A percentile compares a stretch with the other conserved stretches of the same genome.
phyloP scores from a whole-genome alignment of 2,329 filamentous ascomycete genomes.

The Stenocarpella maydis region DNA sequence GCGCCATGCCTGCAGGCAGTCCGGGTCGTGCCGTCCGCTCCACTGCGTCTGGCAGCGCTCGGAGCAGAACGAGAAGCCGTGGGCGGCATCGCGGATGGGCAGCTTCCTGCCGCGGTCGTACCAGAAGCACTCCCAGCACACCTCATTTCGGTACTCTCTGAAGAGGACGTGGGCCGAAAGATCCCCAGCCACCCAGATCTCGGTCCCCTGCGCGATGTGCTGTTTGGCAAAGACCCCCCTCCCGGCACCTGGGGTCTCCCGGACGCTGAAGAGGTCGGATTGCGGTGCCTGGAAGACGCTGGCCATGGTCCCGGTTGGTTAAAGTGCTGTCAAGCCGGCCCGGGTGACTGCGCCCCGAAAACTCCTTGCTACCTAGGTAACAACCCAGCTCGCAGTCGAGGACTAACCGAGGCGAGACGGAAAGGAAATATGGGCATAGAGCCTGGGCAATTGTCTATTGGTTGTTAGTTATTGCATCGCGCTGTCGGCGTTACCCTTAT shows the following conservation, averaged over 20 bases:
- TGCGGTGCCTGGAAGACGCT: background rate
- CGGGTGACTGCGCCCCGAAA: too few species aligned
- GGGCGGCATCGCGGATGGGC: conserved; percentile 13
- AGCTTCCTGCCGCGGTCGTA: conserved; percentile 33
- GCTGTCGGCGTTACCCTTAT: background rate
- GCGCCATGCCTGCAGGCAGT: conserved; percentile 29
- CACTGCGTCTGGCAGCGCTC: background rate
- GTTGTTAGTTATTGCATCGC: conserved; percentile 6
- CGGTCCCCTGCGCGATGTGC: background rate
- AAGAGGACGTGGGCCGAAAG: conserved; percentile 30
- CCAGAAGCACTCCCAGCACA: conserved; percentile 33
- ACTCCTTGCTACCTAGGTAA: too few species aligned
- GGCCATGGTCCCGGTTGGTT: background rate
- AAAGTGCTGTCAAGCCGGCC: background rate
- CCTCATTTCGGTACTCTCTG: conserved; percentile 34
- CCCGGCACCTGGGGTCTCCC: conserved; percentile 28
- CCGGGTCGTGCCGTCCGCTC: background rate
- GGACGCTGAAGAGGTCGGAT: conserved; percentile 14
- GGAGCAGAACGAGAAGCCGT: conserved; percentile 32
- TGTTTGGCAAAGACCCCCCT: conserved; percentile 25
- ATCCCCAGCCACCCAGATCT: conserved; percentile 16
- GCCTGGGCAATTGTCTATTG: background rate
- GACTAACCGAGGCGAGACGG: background rate
- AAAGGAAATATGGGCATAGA: background rate
- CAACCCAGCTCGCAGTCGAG: too few species aligned